Base-by-base conservation (phyloP, 306 rosid genomes). In the Fragaria iinumae region DNA sequence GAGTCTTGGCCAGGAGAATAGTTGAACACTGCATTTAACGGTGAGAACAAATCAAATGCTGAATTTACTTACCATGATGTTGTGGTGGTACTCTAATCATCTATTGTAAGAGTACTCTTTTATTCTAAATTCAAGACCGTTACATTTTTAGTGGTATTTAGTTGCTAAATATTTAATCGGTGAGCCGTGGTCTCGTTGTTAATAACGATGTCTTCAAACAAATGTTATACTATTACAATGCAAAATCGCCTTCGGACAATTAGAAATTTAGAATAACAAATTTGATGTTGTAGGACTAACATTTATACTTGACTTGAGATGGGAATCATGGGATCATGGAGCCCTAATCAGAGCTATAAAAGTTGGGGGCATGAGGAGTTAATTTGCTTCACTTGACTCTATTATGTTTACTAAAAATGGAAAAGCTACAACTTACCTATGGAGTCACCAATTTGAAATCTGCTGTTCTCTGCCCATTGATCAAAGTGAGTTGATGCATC, bases 391-490 rank as follows among this genome's bases (percentile, higher is more conserved):
- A 49, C 55, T 16, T 5, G 57, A 52, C 23, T 49, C 55, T 49
- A 48, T 14, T 10, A 45, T 45, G 16, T 2, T 45, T 45, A 57
- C 21, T n/a, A 32, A 1, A 18, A 20, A 16, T 4, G 18, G 34
- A 3, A 82, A 7, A 73, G 38, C 29, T 36, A 16, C 0, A 63
- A 77, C 82, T 77, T 82, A 90, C 97, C 95, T 13, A 94, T 21
- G 59, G 97, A 82, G 86, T 95, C 97, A 71, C 99, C 98, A 23
- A 84, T 77, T 79, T 91, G 93, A 77, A 92, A 96, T 68, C 98
- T 67, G 77, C 73, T 86, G 17, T 75, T 84, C 74, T 86, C 88
- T 17, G 99, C 99, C 99, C 99, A 92, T 80, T 86, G 93, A 84
- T 80, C 86, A 55, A 78, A 91, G 77, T 72, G 84, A 12, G 84